Percentiles rank a stretch among this genome's conserved stretches.
These are phyloP conservation scores for Citrus reticulata DNA, from an alignment of 345 rosid species.

Conservation along the genomic window DNA sequence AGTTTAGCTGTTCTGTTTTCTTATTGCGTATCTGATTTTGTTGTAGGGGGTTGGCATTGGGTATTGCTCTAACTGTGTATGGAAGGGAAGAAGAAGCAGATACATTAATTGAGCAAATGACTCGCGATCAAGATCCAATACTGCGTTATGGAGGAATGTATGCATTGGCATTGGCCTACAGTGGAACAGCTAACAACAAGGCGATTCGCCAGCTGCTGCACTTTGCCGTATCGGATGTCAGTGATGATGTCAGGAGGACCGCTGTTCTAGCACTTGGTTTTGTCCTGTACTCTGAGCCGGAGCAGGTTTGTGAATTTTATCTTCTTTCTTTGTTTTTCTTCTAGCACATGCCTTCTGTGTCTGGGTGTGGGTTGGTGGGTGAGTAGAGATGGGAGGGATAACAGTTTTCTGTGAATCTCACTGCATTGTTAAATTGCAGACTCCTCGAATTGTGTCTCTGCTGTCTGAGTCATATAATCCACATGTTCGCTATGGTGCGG, in stretches of 20 bases:
- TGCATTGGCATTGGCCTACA: constrained; percentile 92
- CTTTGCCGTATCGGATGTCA: constrained; percentile 99
- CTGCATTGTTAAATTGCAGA: constrained; percentile 45
- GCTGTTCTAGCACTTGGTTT: constrained; percentile 99
- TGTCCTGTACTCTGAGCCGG: constrained; percentile 95
- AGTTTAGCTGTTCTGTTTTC: background rate
- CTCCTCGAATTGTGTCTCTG: constrained; percentile 93
- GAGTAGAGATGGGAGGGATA: background rate
- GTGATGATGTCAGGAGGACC: constrained; percentile 97
- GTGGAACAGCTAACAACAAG: constrained; percentile 98
- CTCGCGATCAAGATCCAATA: constrained; percentile 96
- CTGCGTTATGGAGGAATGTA: constrained; percentile 99
- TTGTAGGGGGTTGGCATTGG: constrained; percentile 86
- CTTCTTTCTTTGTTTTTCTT: background rate
- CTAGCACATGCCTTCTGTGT: background rate
- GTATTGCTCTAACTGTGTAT: constrained; percentile 95
- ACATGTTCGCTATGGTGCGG: constrained; percentile 99
- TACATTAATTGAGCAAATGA: constrained; percentile 97
- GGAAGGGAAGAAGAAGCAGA: constrained; percentile 99
- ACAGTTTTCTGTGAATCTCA: background rate
- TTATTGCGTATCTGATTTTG: background rate
- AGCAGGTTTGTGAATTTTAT: constrained; percentile 55
- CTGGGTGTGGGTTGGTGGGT: background rate
- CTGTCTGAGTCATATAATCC: constrained; percentile 98
- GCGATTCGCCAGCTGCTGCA: constrained; percentile 98